These are phyloP conservation scores for Pseudogymnoascus pannorum DNA, from an alignment of 2,329 filamentous ascomycete genomes.

Conservation along the genomic window DNA sequence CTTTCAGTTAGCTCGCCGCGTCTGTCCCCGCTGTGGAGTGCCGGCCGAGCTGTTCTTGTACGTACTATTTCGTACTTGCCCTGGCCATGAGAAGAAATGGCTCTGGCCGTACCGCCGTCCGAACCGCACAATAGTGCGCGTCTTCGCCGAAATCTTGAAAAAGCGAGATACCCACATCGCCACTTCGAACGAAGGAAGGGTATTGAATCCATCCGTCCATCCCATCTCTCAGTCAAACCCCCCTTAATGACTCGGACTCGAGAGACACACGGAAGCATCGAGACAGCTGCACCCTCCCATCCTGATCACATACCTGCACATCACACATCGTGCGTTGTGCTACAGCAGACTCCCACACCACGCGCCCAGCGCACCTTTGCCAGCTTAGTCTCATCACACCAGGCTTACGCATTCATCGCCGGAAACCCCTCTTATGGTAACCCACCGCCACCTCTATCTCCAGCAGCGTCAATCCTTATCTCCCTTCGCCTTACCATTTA, in stretches of 20 bases:
- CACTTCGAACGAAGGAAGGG: too few relatives aligned
- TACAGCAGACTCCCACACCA: not conserved
- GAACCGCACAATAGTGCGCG: not conserved
- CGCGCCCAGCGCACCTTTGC: not conserved
- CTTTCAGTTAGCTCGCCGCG: not conserved
- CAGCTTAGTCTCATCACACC: not conserved
- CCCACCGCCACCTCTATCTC: not conserved
- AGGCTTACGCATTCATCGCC: not conserved
- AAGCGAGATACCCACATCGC: not conserved
- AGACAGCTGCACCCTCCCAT: not conserved
- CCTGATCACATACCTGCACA: not conserved
- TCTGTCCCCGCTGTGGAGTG: not conserved
- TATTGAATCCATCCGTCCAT: not conserved
- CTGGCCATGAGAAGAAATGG: not conserved
- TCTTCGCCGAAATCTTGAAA: not conserved
- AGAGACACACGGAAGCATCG: not conserved
- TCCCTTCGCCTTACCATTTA: not conserved
- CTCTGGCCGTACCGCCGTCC: not conserved
- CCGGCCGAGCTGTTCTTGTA: not conserved
- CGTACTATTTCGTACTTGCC: not conserved
- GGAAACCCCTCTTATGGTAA: not conserved
- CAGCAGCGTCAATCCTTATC: not conserved
- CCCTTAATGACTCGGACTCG: not conserved
- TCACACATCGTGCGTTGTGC: not conserved
- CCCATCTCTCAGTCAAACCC: not conserved